Evolutionary conservation across 2,329 filamentous ascomycete species (phyloP), one percentile per base, ranked within the genome.

Genomic region (Colletotrichum cereale): DNA sequence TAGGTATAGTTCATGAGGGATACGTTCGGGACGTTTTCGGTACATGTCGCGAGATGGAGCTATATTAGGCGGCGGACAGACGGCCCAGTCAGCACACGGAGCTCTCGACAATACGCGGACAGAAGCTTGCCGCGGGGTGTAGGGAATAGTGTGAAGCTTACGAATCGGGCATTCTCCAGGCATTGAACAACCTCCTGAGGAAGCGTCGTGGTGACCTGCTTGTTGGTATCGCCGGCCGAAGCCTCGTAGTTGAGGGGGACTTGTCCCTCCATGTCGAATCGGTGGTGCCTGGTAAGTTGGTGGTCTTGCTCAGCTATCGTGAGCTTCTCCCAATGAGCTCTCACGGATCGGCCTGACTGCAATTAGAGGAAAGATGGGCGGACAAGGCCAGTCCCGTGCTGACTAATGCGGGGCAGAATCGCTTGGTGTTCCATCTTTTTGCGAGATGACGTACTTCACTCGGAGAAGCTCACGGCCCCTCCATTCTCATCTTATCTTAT

Each of bases 1-100:
- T 98, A 98, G 79, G 96, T 98, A 86, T 98, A 98, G 86, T 97
- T 98, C 96, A 99, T 99, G 75, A 99, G 90, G 47, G 95, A 97
- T 75, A 98, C 94, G 81, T 98, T 94, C 12, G 96, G 96, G 74
- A 91, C 86, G 78, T 96, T 92, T 75, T 92, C 87, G 76, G 90
- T 90, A 81, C 93, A 97, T 67, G 96, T 99, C 76, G 96, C 95
- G 64, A 99, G 92, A 82, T 99, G 96, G 75, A 99, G 94, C 95
- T 97, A 78, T 97, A 78, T 14, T 3, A 16, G 34, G 12, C 6
- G 55, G 10, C 10, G 24, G 34, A 14, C 4, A 16, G 42, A 21
- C n/a, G 21, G 52, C 64, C 36, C 42, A 31, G 52, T 71, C 26
- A 74, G 66, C 50, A 48, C 66, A 55, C 29, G 70, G 70, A 68